phyloP scores from a whole-genome alignment of 441 rosid genomes.

The Pelargonium myrrhifolium region DNA sequence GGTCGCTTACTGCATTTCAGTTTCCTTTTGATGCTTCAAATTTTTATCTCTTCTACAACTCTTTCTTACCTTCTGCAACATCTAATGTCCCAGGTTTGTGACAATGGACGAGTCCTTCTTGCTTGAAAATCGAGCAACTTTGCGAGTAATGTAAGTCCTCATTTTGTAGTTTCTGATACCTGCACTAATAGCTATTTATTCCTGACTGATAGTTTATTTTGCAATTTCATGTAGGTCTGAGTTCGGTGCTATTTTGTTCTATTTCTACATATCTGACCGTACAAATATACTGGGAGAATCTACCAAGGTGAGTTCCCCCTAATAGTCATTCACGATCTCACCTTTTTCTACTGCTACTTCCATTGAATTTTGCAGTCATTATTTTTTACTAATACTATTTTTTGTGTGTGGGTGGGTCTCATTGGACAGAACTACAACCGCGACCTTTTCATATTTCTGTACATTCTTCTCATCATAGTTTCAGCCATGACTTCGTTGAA shows the following conservation, averaged over 20 bases:
- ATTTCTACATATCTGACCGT: constrained; percentile 76
- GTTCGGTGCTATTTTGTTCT: constrained; percentile 63
- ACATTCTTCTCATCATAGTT: constrained; percentile 79
- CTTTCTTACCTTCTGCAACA: constrained; percentile 19
- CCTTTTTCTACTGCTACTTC: background rate
- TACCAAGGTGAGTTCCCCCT: constrained; percentile 48
- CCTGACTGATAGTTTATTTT: constrained; percentile 11
- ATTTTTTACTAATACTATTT: background rate
- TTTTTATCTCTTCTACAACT: constrained; percentile 1
- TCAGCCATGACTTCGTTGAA: constrained; percentile 84
- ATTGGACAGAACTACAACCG: constrained; percentile 75
- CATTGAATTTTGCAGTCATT: no score
- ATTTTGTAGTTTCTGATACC: background rate
- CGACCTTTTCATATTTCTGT: constrained; percentile 90
- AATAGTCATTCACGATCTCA: constrained; percentile 6
- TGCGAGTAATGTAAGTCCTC: constrained; percentile 78
- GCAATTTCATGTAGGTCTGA: constrained; percentile 58
- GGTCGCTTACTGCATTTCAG: constrained; percentile 33
- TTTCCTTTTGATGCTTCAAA: constrained; percentile 2
- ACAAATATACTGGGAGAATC: constrained; percentile 71
- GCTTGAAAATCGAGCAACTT: constrained; percentile 77
- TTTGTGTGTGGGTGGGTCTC: no score
- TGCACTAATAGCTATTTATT: background rate
- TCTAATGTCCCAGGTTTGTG: constrained; percentile 51
- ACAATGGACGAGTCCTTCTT: constrained; percentile 86